Evolutionary conservation across 441 rosid species (phyloP), one percentile per base, ranked within the genome.

Genomic region (Gossypium davidsonii): DNA sequence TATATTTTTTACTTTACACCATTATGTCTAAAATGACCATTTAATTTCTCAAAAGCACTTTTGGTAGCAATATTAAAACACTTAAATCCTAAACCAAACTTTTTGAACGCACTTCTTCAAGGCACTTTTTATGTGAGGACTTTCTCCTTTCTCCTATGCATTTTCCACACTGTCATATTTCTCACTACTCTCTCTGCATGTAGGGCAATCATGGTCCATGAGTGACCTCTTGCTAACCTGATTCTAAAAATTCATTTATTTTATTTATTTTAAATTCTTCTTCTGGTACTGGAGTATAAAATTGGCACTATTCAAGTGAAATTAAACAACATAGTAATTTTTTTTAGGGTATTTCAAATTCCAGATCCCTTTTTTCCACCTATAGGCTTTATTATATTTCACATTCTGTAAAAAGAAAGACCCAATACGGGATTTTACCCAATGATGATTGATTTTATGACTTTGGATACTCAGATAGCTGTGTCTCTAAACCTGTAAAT

Each of bases 361-460:
- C 9, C 42, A 6, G 9, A 37, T 28, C 17, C 6, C 17, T n/a
- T 59, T 2, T 11, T 56, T 5, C 48, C 23, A 39, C 25, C 18
- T 8, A 34, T 18, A 34, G 46, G 46, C 23, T 57, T 57, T 23
- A 6, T 37, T 1, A 37, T 37, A 63, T 63, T 63, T 10, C 67
- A 37, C 7, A 39, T 61, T 4, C 20, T 61, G 23, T 2, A 61
- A 20, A 39, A 42, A 1, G 42, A 63, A 64, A 11, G 2, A 37
- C 42, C 39, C 3, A 6, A n/a, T 14, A 2, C n/a, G 71, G 58
- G 42, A 25, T 67, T 67, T 23, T 34, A 34, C 20, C 39, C 37
- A 6, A 66, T 66, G 20, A 21, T 46, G 56, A 66, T 66, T 46
- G 57, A 46, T 18, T 52, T 60, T 14, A 18, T 58, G 62, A 74